These are phyloP conservation scores for Pythium phragmiticola DNA, from an alignment of 352 stramenopile genomes.

Conservation along the genomic window DNA sequence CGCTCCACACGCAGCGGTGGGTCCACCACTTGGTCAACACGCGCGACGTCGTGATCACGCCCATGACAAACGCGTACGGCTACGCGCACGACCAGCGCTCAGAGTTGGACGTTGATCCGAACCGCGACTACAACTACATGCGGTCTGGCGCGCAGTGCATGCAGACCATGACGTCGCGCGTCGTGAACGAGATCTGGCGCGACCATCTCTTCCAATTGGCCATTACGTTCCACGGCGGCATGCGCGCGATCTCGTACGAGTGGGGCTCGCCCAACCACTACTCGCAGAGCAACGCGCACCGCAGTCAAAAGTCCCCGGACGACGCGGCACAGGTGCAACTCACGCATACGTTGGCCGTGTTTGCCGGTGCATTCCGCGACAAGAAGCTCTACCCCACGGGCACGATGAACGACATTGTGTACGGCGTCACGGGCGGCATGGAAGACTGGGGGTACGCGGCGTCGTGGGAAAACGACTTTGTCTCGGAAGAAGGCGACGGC, in stretches of 20 bases:
- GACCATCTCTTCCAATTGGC: slow-evolving; percentile 97
- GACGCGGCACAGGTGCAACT: slow-evolving; percentile 68
- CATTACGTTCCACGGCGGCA: slow-evolving; percentile 98
- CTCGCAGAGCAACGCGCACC: slow-evolving; percentile 40
- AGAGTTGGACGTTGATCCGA: slow-evolving; percentile 93
- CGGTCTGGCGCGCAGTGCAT: slow-evolving; percentile 87
- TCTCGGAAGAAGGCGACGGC: slow-evolving; percentile 8
- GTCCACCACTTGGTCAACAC: slow-evolving; percentile 86
- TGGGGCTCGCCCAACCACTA: slow-evolving; percentile 94
- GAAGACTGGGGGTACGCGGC: slow-evolving; percentile 97
- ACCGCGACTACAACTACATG: slow-evolving; percentile 99
- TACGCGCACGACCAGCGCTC: slow-evolving; percentile 83
- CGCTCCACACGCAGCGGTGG: slow-evolving; percentile 60
- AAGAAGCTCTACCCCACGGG: slow-evolving; percentile 73
- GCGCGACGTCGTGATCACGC: slow-evolving; percentile 77
- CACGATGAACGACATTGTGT: slow-evolving; percentile 97
- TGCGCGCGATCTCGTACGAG: slow-evolving; percentile 96
- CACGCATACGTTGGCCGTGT: slow-evolving; percentile 58
- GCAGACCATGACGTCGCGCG: slow-evolving; percentile 93
- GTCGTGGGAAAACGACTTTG: slow-evolving; percentile 79
- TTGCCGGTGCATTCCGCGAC: slow-evolving; percentile 70
- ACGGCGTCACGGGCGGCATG: slow-evolving; percentile 96
- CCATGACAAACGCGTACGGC: slow-evolving; percentile 94
- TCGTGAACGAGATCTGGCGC: slow-evolving; percentile 96
- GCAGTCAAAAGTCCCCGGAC: slow-evolving; percentile 80